Base-by-base conservation (phyloP, 1,139 yeast genomes). In the Hansenula sp. region DNA sequence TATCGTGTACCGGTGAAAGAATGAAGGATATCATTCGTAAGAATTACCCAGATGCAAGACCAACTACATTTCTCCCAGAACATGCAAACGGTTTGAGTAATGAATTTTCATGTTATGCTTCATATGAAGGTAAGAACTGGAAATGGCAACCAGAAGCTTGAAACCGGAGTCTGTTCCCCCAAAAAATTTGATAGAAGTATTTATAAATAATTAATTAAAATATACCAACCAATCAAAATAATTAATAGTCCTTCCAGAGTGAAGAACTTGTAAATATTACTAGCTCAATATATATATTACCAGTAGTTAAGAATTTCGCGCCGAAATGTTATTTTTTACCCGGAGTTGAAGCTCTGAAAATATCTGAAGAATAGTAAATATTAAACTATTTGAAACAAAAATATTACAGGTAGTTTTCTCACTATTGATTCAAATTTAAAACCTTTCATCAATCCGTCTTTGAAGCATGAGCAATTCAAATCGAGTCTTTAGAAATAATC, bases 1-100 rank as follows among this genome's bases (percentile, higher is more conserved):
- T 86, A 18, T 76, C 86, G 4, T 84, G 94, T 46, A 88, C 97
- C 1, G 96, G 96, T 24, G 96, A 89, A 64, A 73, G 96, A 60
- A 88, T 89, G 92, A 69, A 71, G 24, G 73, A 73, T 4, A 62
- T 83, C 16, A 76, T 88, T 31, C 57, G 66, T 32, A 67, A 70
- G 40, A 75, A 75, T 19, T 88, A 88, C 53, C 86, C 89, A 7
- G 85, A 73, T 40, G 70, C 84, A 2, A 54, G 63, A 22, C 69
- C 78, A 40, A 88, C 96, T 0, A 65, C 71, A 31, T 89, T 84
- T 60, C 60, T 62, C 37, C 96, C 96, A 0, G 83, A 82, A 51
- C 96, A 89, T 57, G 81, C 81, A 43, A 84, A 86, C 52, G 95
- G 95, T 0, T 69, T 89, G 44, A 82, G 90, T 56, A 89, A 89